These are phyloP conservation scores for Metschnikowia orientalis DNA, from an alignment of 805 yeast genomes.

Conservation along the genomic window DNA sequence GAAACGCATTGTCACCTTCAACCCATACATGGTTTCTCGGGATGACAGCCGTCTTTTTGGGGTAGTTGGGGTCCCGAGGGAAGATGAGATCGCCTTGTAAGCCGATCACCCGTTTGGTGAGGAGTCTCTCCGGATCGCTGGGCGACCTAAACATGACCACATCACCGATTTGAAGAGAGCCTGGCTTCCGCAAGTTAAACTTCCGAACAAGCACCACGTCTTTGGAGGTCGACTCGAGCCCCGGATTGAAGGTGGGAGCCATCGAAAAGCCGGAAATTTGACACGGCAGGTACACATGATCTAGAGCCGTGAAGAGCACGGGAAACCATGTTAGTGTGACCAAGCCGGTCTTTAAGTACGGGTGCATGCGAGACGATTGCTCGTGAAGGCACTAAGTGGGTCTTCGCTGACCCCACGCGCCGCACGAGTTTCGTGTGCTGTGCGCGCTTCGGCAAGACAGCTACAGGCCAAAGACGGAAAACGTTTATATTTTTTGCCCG, in stretches of 20 bases:
- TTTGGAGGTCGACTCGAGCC: constrained; percentile 37
- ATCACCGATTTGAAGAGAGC: constrained; percentile 56
- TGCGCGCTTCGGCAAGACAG: not conserved
- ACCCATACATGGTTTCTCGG: constrained; percentile 90
- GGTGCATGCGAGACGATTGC: constrained; percentile 6
- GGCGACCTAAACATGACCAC: constrained; percentile 79
- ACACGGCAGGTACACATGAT: constrained; percentile 69
- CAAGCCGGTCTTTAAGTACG: constrained; percentile 22
- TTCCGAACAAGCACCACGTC: constrained; percentile 73
- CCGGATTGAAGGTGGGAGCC: constrained; percentile 86
- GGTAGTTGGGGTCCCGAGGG: constrained; percentile 60
- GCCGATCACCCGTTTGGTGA: constrained; percentile 77
- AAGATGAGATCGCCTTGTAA: constrained; percentile 63
- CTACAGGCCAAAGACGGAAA: too few relatives aligned
- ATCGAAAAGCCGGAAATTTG: constrained; percentile 77
- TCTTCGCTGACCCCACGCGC: not conserved
- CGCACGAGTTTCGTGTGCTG: not conserved
- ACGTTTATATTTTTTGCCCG: too few relatives aligned
- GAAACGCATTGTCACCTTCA: constrained; percentile 82
- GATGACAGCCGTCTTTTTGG: constrained; percentile 53
- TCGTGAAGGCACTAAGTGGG: not conserved
- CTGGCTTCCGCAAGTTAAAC: constrained; percentile 46
- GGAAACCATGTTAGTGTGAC: constrained; percentile 65
- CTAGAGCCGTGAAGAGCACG: constrained; percentile 61
- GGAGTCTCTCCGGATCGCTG: constrained; percentile 65